Percentiles rank a stretch among this genome's conserved stretches.
Conservation (phyloP, 441 rosid genomes). For the Populus trichocarpa region DNA sequence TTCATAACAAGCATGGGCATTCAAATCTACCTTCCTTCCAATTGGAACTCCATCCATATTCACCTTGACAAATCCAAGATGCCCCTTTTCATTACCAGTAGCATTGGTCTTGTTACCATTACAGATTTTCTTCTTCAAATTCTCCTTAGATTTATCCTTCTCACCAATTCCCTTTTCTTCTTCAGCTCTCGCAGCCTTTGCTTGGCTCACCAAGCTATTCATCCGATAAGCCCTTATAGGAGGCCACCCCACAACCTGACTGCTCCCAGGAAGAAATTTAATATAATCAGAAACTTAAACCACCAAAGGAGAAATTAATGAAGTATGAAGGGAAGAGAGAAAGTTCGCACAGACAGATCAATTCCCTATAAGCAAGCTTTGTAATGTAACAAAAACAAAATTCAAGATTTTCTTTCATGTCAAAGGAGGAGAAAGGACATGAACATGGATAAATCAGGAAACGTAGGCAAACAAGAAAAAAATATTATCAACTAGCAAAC, state of each 20-base stretch:
- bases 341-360: neutral
- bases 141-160: constrained; percentile 41
- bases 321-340: neutral
- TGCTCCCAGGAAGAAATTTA: constrained; percentile 33
- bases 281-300: neutral
- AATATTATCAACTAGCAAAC: neutral
- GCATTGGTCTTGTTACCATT: constrained; percentile 21
- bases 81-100: constrained; percentile 32
- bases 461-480: neutral
- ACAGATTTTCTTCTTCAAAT: constrained; percentile 34
- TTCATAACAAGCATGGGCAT: constrained; percentile 65
- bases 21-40: constrained; percentile 83
- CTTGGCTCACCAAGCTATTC: constrained; percentile 64
- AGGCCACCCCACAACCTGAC: constrained; percentile 98
- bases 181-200: constrained; percentile 56
- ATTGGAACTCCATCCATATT: constrained; percentile 87
- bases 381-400: neutral
- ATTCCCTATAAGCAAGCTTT: neutral
- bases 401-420: neutral
- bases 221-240: constrained; percentile 76
- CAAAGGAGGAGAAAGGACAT: neutral
- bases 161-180: constrained; percentile 40
- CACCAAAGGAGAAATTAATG: neutral
- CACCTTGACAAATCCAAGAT: constrained; percentile 74
- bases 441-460: neutral